These are phyloP conservation scores for cucumber (Cucumis sativus) DNA, from an alignment of 306 rosid species.

Conservation along the genomic window Cucumber_9930_V3 NC_026657.2:30038001-30038500, in stretches of 20 bases:
- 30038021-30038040: slow-evolving; percentile 86
- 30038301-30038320: not conserved
- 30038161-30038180: slow-evolving; percentile 40
- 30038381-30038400: slow-evolving; percentile 98
- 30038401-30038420: slow-evolving; percentile 81
- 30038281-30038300: not conserved
- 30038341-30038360: slow-evolving; percentile 10
- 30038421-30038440: slow-evolving; percentile 78
- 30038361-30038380: slow-evolving; percentile 44
- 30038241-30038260: slow-evolving; percentile 18
- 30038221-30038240: slow-evolving; percentile 29
- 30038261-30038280: slow-evolving; percentile 10
- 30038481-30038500: slow-evolving; percentile 27
- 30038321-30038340: slow-evolving; percentile 21
- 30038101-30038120: slow-evolving; percentile 71
- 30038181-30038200: slow-evolving; percentile 38
- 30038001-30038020: slow-evolving; percentile 68
- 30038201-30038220: slow-evolving; percentile 22
- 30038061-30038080: slow-evolving; percentile 87
- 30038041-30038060: slow-evolving; percentile 97
- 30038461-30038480: slow-evolving; percentile 30
- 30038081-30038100: slow-evolving; percentile 88
- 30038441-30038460: slow-evolving; percentile 66
- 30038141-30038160: slow-evolving; percentile 65
- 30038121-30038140: slow-evolving; percentile 87